Base-by-base conservation (phyloP, 352 stramenopile genomes). In the Phytopythium chamaehyphon region DNA sequence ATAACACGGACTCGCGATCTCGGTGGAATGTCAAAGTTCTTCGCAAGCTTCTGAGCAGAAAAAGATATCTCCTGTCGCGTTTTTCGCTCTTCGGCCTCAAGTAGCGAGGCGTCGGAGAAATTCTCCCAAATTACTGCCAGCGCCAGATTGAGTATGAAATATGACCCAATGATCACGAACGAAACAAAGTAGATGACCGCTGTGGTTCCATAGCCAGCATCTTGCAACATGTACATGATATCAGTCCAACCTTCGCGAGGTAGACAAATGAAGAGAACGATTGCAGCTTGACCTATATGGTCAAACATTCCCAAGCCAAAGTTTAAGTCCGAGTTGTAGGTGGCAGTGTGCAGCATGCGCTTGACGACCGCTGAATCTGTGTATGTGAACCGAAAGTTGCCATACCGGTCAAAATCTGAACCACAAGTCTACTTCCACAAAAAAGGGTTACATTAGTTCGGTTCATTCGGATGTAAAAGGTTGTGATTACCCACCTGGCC, bases 131-230 rank as follows among this genome's bases (percentile, higher is more conserved):
- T 89, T 28, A 97, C 88, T 18, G 89, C 89, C 26, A 97, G 75
- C n/a, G 85, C 78, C 18, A 97, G 61, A 46, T 97, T 96, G 49
- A 97, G 66, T 61, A 96, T 83, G 55, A 97, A 96, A 59, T 86
- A 97, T 18, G 83, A 91, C 18, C 86, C 90, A 45, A 95, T 59
- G 33, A 95, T 57, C 26, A 97, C 71, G 44, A 97, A 86, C 7
- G 83, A 71, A 36, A 92, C 72, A 37, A 97, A 96, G 61, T 89
- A 97, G 19, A 94, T 48, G 5, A 63, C 61, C 0, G 67, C 55
- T 8, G 69, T 65, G 15, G 73, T 54, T 43, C 73, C 44, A 51
- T 66, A 76, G 18, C 73, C 68, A 19, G 74, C 66, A 19, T 82
- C 59, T 59, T 87, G 67, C 43, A 86, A 64, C 62, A 76, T 73